phyloP scores from a whole-genome alignment of 306 rosid genomes.

The Citrullus colocynthis region DNA sequence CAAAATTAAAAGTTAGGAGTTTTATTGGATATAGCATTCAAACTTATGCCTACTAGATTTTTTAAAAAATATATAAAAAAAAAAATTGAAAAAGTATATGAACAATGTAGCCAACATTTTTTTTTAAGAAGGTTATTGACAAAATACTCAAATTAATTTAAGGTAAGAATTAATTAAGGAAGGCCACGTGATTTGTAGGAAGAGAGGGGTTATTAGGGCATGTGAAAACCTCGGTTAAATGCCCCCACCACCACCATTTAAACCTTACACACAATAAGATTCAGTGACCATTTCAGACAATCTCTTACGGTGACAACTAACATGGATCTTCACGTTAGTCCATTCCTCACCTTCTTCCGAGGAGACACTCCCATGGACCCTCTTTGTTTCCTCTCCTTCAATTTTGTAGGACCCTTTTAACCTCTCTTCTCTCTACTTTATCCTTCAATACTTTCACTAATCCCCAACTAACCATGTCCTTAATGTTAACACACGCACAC shows the following conservation, averaged over 20 bases:
- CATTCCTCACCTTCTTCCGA: conserved; percentile 28
- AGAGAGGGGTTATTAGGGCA: conserved; percentile 48
- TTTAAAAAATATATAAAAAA: too few relatives aligned
- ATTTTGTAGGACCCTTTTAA: conserved; percentile 28
- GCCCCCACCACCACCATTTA: conserved; percentile 36
- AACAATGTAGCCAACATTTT: too few relatives aligned
- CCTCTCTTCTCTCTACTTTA: background rate
- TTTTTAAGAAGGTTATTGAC: too few relatives aligned
- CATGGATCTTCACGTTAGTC: conserved; percentile 68
- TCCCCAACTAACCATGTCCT: background rate
- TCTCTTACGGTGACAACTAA: conserved; percentile 48
- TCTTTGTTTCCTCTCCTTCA: conserved; percentile 34
- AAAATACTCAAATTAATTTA: too few relatives aligned
- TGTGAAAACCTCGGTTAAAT: conserved; percentile 54
- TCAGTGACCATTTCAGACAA: conserved; percentile 30
- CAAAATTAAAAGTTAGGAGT: too few relatives aligned
- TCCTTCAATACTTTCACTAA: background rate
- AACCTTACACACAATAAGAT: conserved; percentile 16
- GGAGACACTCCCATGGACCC: conserved; percentile 54
- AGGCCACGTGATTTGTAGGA: conserved; percentile 68
- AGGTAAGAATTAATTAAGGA: background rate
- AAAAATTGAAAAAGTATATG: too few relatives aligned
- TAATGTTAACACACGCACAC: background rate
- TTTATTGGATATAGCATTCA: too few relatives aligned
- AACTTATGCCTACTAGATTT: too few relatives aligned